Percentiles rank a stretch among this genome's conserved stretches.
Evolutionary conservation across 257 asterid genomes (phyloP).

Genomic region (Solanum stenotomum): DNA sequence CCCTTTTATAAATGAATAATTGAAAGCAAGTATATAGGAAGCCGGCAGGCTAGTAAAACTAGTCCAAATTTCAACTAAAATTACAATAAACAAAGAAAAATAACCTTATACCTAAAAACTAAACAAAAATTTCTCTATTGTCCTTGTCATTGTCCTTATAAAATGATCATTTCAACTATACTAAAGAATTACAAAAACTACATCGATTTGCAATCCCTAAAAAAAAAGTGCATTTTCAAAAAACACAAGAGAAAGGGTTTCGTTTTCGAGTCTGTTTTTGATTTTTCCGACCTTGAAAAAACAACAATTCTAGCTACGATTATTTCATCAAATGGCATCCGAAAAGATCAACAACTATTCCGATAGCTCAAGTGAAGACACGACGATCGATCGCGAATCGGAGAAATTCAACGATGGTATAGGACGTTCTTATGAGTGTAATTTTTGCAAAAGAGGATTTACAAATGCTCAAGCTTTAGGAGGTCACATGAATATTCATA

Average conservation of each 20-base stretch:
- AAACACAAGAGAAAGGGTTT: background rate
- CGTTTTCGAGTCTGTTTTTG: background rate
- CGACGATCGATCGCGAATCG: background rate
- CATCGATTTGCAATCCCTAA: background rate
- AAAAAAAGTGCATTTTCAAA: background rate
- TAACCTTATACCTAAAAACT: background rate
- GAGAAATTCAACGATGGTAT: slow-evolving; percentile 32
- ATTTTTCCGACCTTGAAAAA: background rate
- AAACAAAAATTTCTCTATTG: background rate
- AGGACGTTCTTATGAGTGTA: slow-evolving; percentile 65
- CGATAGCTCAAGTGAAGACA: slow-evolving; percentile 34
- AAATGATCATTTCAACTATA: background rate
- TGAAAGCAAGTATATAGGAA: background rate
- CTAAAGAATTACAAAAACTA: background rate
- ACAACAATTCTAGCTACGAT: background rate
- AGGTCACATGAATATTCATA: slow-evolving; percentile 89
- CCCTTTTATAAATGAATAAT: background rate
- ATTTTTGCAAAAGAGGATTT: slow-evolving; percentile 70
- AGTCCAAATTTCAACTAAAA: background rate
- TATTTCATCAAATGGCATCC: slow-evolving; percentile 21
- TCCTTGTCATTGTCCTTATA: background rate
- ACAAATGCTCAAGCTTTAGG: slow-evolving; percentile 91
- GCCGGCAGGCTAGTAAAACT: background rate
- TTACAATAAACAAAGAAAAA: background rate
- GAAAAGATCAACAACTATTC: slow-evolving; percentile 21